Evolutionary conservation across 2,329 filamentous ascomycete species (phyloP).

Genomic region (Ophiosphaerella korrae): DNA sequence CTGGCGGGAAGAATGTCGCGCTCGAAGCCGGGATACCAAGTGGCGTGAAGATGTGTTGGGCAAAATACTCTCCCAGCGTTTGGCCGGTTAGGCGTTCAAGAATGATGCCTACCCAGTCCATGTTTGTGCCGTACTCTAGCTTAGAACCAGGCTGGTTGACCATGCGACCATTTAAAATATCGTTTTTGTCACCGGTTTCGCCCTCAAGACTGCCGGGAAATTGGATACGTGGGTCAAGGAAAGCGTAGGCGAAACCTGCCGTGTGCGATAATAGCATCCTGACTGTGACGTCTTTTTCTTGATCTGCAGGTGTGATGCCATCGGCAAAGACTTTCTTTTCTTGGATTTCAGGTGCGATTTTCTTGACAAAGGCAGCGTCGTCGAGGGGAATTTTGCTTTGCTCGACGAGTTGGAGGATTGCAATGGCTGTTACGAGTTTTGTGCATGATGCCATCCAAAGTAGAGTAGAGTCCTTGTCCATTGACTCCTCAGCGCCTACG

Average conservation of each 20-base stretch:
- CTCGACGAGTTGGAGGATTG: conserved; percentile 45
- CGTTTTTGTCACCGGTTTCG: conserved; percentile 59
- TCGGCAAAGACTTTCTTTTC: conserved; percentile 49
- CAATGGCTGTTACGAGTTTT: conserved; percentile 43
- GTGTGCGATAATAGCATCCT: conserved; percentile 59
- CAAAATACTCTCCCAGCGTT: conserved; percentile 53
- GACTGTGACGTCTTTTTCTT: conserved; percentile 54
- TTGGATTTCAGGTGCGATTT: conserved; percentile 43
- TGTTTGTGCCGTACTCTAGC: conserved; percentile 60
- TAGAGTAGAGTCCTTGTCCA: conserved; percentile 62
- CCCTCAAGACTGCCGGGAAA: conserved; percentile 60
- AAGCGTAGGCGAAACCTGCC: conserved; percentile 56
- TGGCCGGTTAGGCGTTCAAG: conserved; percentile 53
- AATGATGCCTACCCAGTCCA: conserved; percentile 50
- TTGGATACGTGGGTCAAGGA: conserved; percentile 54
- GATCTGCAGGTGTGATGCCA: conserved; percentile 42
- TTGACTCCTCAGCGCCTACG: conserved; percentile 52
- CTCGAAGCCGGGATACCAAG: conserved; percentile 50
- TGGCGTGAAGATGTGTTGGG: conserved; percentile 53
- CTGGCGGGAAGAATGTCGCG: conserved; percentile 62
- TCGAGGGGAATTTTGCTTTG: conserved; percentile 44
- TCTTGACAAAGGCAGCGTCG: conserved; percentile 39
- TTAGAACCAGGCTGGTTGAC: conserved; percentile 67
- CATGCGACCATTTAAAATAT: conserved; percentile 58
- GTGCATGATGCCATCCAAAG: conserved; percentile 65